These are phyloP conservation scores for Pseudofabraea citricarpa DNA, from an alignment of 2,329 filamentous ascomycete genomes.

Conservation along the genomic window DNA sequence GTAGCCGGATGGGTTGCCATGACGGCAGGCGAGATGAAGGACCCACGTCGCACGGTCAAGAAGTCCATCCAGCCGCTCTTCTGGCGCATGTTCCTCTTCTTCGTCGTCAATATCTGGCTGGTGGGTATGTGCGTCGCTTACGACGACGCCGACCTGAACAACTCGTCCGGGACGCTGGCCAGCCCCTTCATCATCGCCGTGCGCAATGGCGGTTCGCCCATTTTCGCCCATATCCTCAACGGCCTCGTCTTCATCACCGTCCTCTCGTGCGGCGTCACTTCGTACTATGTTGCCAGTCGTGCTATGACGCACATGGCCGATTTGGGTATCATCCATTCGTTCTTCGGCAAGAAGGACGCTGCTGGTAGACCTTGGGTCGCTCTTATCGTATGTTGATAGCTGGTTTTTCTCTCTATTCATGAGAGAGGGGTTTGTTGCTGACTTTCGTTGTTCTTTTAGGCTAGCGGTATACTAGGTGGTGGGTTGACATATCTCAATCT, in stretches of 20 bases:
- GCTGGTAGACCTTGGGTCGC: slow-evolving; percentile 51
- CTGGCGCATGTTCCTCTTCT: slow-evolving; percentile 38
- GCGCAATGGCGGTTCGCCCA: slow-evolving; percentile 41
- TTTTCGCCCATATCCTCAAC: slow-evolving; percentile 45
- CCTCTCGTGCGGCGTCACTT: slow-evolving; percentile 44
- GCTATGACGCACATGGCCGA: slow-evolving; percentile 44
- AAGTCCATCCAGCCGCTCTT: slow-evolving; percentile 35
- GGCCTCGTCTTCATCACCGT: slow-evolving; percentile 43
- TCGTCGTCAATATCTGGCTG: slow-evolving; percentile 34
- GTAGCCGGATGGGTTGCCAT: slow-evolving; percentile 53
- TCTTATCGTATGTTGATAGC: no score
- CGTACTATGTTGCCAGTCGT: slow-evolving; percentile 43
- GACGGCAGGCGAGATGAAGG: slow-evolving; percentile 50
- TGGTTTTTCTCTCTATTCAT: no score
- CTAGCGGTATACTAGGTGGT: slow-evolving; percentile 39
- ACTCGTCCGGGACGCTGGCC: slow-evolving; percentile 14
- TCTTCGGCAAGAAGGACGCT: slow-evolving; percentile 51
- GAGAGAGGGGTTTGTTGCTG: no score
- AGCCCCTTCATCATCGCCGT: slow-evolving; percentile 45
- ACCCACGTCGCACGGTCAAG: slow-evolving; percentile 42
- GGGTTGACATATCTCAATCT: slow-evolving; percentile 52
- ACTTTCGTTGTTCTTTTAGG: no score
- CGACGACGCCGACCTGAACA: slow-evolving; percentile 21
- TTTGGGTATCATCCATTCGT: slow-evolving; percentile 46
- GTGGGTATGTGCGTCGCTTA: slow-evolving; percentile 35